Base-by-base conservation (phyloP, 306 rosid species). In the Biancaea sappan region DNA sequence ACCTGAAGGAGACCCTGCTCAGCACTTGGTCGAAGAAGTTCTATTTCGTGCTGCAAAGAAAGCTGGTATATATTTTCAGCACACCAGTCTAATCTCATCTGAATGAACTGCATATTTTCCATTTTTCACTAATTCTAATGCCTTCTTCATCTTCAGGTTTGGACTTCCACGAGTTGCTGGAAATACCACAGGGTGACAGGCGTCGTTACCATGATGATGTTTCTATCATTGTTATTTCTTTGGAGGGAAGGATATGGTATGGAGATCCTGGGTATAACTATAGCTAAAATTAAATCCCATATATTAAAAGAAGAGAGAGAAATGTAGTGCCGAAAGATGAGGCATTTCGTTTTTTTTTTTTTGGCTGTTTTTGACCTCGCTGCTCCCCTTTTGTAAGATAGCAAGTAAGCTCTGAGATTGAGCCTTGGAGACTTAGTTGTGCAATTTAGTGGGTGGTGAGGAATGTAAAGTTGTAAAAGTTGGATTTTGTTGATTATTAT, bases 221-320 rank as follows among this genome's bases (percentile, higher is more conserved):
- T 75, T 95, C 99, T 16, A 86, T 95, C 78, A 92, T 95, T 70
- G 99, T 95, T 57, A 95, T 95, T 66, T 95, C 99, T 24, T 88
- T 95, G 89, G 99, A 95, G 72, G 99, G 99, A 84, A 87, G 89
- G 82, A 95, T 95, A 75, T 95, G 99, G 99, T 95, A 75, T 95
- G 99, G 99, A 92, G 96, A 89, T 95, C 96, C 41, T 92, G 98
- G 85, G 97, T 92, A 87, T 87, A 86, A 85, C 74, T 59, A 74
- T 66, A 82, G 62, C 72, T 77, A 80, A 81, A 86, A 80, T n/a
- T n/a, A n/a, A 43, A 4, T 2, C 5, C 74, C 80, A 64, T 77
- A 28, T 37, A 54, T 75, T 48, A 54, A 52, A 61, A 4, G 1
- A 4, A 2, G 41, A 56, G 70, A 82, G 76, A 86, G 86, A 86